Evolutionary conservation across 2,329 filamentous ascomycete genomes (phyloP), one percentile per base, ranked within the genome.

Genomic region (Byssochlamys sp.): DNA sequence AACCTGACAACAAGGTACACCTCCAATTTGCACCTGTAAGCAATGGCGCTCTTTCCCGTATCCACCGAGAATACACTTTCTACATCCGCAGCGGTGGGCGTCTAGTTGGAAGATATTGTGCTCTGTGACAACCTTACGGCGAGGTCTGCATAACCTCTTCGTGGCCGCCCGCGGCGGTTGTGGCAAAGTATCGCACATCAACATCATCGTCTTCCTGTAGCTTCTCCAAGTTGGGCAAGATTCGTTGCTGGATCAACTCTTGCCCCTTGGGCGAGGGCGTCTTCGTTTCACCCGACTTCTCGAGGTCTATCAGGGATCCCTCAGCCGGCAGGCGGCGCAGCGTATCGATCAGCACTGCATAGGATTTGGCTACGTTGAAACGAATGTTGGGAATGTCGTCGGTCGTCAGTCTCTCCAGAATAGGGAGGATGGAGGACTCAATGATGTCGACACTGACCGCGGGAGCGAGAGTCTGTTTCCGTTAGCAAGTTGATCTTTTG

Each of bases 281-380:
- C 28, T 62, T 62, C 5, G 70, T 60, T 66, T 69, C 81, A 58
- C 85, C 87, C 28, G 87, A 83, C 79, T 95, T 94, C 75, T 96
- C 90, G 59, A 95, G 76, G 55, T 90, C 85, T 71, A 88, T 85
- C 61, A 97, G 81, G 12, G 92, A 97, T 60, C 91, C 91, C 69
- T 94, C 82, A 56, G 91, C 89, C 2, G 94, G 92, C 57, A 99
- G 81, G 66, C 90, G 88, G 75, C 92, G 91, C 69, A 99, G 82
- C n/a, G 91, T 91, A 65, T 89, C 86, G 68, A 97, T 91, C 59
- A 99, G 80, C 55, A 94, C 87, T 25, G 86, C 85, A 71, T 97
- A 99, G 52, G 94, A 97, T 80, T 99, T 99, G 66, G 94, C 94
- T 53, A 99, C 94, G 75, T 99, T 99, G 83, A 99, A 99, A 55